These are phyloP conservation scores for Trichocomaceae sp. DNA, from an alignment of 2,329 filamentous ascomycete species.

Conservation along the genomic window DNA sequence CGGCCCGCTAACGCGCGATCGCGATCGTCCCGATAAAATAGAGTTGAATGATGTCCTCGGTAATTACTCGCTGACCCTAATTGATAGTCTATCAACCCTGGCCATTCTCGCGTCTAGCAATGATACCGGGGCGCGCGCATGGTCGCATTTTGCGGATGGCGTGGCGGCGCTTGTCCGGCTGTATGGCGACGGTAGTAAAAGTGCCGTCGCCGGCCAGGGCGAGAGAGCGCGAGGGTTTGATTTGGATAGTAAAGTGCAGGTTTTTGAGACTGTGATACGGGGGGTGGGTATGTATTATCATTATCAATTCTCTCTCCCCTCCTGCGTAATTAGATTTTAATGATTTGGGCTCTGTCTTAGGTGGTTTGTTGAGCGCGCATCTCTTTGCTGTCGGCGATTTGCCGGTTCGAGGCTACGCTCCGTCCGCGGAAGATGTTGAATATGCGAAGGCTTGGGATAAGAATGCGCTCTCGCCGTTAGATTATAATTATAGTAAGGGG, in stretches of 20 bases:
- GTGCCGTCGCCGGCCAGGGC: conserved; percentile 61
- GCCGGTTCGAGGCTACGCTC: conserved; percentile 72
- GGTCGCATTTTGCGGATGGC: conserved; percentile 72
- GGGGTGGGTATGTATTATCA: conserved; percentile 47
- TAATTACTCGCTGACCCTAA: conserved; percentile 92
- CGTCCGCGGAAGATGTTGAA: conserved; percentile 35
- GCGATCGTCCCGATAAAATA: conserved; percentile 68
- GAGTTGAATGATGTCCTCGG: conserved; percentile 92
- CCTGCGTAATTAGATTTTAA: not conserved
- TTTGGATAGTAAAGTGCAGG: conserved; percentile 94
- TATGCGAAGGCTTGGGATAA: conserved; percentile 40
- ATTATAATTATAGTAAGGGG: conserved; percentile 19
- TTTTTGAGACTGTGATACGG: conserved; percentile 95
- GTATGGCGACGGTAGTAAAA: conserved; percentile 76
- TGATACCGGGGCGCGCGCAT: conserved; percentile 53
- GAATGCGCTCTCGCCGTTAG: conserved; percentile 17
- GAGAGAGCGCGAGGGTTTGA: conserved; percentile 76
- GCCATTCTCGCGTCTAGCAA: conserved; percentile 73
- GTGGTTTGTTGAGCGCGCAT: conserved; percentile 85
- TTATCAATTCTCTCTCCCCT: not conserved
- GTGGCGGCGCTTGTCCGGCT: conserved; percentile 67
- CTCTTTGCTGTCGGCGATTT: conserved; percentile 86
- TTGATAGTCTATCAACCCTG: conserved; percentile 90
- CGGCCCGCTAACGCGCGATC: conserved; percentile 74
- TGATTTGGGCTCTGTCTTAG: conserved; percentile 28